A percentile compares a stretch with the other conserved stretches of the same genome.
These are phyloP conservation scores for Areca catechu DNA, from an alignment of 176 grass and related monocot species.

Conservation along the genomic window DNA sequence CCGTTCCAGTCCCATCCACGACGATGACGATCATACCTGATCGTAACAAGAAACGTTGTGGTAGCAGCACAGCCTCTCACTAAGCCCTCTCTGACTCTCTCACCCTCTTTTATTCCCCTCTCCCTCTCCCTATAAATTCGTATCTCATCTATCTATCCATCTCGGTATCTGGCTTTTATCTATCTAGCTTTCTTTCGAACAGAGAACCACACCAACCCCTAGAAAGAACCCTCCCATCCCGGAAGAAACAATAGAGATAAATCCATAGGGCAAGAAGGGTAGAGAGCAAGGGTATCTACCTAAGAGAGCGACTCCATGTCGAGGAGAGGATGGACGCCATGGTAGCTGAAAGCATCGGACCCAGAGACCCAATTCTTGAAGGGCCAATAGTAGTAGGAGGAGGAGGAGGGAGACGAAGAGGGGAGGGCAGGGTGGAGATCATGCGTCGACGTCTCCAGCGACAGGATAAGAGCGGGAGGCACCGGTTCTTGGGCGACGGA, in stretches of 20 bases:
- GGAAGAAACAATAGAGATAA: background rate
- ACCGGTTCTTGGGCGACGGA: too few species aligned
- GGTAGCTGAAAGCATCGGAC: background rate
- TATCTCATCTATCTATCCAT: background rate
- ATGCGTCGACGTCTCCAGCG: background rate
- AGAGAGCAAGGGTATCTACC: constrained; percentile 6
- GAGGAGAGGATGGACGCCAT: constrained; percentile 9
- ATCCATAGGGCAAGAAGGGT: background rate
- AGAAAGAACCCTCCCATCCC: background rate
- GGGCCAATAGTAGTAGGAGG: background rate
- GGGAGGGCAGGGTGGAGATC: background rate
- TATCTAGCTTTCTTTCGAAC: background rate
- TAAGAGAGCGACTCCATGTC: background rate
- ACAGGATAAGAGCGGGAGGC: background rate
- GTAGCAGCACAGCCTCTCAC: constrained; percentile 19
- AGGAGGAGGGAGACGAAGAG: background rate
- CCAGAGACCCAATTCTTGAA: background rate
- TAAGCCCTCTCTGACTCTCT: background rate
- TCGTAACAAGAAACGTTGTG: constrained; percentile 34
- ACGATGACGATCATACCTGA: constrained; percentile 34
- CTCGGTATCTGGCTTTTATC: background rate
- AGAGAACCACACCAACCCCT: background rate
- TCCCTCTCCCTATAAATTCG: background rate
- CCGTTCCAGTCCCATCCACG: constrained; percentile 10
- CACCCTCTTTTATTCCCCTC: background rate